Conservation (phyloP, 345 rosid genomes). For the Heritiera littoralis region DNA sequence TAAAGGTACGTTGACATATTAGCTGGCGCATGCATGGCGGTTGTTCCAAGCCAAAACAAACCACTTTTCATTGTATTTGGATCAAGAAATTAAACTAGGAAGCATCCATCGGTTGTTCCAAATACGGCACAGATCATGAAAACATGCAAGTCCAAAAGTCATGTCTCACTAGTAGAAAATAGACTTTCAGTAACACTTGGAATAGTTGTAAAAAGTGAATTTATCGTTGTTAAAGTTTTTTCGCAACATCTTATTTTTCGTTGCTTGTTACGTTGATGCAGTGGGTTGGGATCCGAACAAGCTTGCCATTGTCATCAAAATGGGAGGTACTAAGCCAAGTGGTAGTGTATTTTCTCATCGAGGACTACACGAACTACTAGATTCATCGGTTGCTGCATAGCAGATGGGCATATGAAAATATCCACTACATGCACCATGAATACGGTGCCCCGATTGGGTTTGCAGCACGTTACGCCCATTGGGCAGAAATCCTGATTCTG, state of each 20-base stretch:
- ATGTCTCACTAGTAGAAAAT: no score
- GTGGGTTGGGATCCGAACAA: conserved; percentile 64
- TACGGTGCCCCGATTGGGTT: conserved; percentile 73
- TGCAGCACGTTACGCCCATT: conserved; percentile 90
- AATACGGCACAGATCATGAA: no score
- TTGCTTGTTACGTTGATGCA: conserved; percentile 24
- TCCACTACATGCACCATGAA: conserved; percentile 82
- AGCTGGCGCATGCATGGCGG: not conserved
- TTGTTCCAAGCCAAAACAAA: no score
- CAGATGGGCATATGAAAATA: conserved; percentile 87
- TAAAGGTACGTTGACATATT: conserved; percentile 41
- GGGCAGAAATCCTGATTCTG: conserved; percentile 82
- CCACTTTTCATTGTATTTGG: no score
- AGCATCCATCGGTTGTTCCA: no score
- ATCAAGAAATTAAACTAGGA: no score
- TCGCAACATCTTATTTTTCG: no score
- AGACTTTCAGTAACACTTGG: no score
- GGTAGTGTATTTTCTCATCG: conserved; percentile 71
- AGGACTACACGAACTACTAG: conserved; percentile 88
- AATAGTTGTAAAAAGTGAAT: no score
- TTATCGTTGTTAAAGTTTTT: no score
- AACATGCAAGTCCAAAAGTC: no score
- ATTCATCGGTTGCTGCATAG: conserved; percentile 78
- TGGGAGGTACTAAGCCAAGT: conserved; percentile 69
- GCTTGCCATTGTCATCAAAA: conserved; percentile 73